phyloP scores from a whole-genome alignment of 75 land plant species.

The Cunninghamia lanceolata region DNA sequence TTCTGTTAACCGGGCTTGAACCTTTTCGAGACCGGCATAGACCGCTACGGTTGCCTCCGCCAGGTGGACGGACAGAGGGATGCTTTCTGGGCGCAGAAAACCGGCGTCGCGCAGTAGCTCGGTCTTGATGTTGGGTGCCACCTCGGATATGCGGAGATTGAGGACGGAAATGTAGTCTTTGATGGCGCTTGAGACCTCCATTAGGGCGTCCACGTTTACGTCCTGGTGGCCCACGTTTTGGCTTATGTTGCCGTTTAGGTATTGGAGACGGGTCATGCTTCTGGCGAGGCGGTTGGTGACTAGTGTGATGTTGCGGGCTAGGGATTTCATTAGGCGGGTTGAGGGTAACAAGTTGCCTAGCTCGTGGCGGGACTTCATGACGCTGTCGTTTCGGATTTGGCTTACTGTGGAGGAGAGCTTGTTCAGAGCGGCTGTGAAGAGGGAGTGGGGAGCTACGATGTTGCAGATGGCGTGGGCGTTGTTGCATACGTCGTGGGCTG shows the following conservation, averaged over 20 bases:
- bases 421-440: neutral
- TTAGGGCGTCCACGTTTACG: slow-evolving; percentile 3
- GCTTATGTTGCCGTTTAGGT: slow-evolving; percentile 24
- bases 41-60: neutral
- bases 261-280: slow-evolving; percentile 13
- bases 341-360: neutral
- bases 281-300: neutral
- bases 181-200: neutral
- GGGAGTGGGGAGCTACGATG: neutral
- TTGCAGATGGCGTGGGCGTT: neutral
- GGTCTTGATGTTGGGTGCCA: neutral
- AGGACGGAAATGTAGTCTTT: neutral
- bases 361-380: neutral
- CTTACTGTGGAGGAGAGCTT: neutral
- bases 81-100: neutral
- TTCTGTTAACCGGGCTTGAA: neutral
- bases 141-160: neutral
- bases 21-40: neutral
- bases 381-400: neutral
- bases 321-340: too few species aligned
- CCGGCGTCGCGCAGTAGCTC: neutral
- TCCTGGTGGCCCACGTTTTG: slow-evolving; percentile 10
- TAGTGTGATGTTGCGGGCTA: neutral
- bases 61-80: neutral
- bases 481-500: slow-evolving; percentile 24